phyloP scores from a whole-genome alignment of 2,329 filamentous ascomycete species.

The Ustilaginoidea virens region DNA sequence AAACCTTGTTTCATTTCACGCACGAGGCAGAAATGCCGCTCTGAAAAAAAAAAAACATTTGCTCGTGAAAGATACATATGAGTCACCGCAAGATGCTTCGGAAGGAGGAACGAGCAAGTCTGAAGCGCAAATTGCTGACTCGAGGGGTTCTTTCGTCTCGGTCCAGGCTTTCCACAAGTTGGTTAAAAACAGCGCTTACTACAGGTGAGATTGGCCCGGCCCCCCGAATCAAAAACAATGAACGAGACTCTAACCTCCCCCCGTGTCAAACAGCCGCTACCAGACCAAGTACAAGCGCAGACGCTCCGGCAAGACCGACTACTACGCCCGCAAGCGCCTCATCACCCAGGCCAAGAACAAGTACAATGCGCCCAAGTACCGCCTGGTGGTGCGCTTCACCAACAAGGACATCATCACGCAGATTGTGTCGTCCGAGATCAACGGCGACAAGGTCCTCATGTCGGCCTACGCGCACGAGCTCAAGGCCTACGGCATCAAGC shows the following conservation, averaged over 20 bases:
- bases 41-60: constrained; percentile 4
- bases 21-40: constrained; percentile 28
- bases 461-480: constrained; percentile 95
- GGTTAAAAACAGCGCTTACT: constrained; percentile 97
- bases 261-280: constrained; percentile 58
- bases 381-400: constrained; percentile 97
- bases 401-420: constrained; percentile 99
- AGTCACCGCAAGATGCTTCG: constrained; percentile 99
- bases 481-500: constrained; percentile 89
- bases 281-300: constrained; percentile 99
- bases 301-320: constrained; percentile 95
- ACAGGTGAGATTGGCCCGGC: constrained; percentile 45
- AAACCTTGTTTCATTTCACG: no score
- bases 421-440: constrained; percentile 92
- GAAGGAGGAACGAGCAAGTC: constrained; percentile 43
- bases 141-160: constrained; percentile 34
- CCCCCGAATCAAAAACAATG: not conserved
- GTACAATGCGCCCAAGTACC: constrained; percentile 99
- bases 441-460: constrained; percentile 91
- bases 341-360: constrained; percentile 99
- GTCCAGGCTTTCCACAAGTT: constrained; percentile 77
- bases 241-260: no score
- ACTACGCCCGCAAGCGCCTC: constrained; percentile 99
- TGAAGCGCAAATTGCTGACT: constrained; percentile 99
- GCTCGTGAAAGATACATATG: no score